These are phyloP conservation scores for Pachysandra terminalis DNA, from an alignment of 164 flowering plant species.

Conservation along the genomic window DNA sequence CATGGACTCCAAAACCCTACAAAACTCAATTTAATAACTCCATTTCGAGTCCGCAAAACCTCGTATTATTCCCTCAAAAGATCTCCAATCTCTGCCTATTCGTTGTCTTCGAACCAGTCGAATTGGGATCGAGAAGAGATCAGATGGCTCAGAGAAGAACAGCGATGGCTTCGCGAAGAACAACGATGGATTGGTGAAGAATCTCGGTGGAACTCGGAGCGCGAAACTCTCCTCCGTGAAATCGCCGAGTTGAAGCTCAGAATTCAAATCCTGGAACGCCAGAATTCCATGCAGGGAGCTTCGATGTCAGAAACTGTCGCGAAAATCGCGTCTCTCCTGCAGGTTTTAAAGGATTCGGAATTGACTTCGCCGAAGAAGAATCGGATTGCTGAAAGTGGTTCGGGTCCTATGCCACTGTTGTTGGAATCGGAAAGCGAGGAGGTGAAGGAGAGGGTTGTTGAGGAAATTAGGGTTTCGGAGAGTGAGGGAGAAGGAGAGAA, in stretches of 20 bases:
- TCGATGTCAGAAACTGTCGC: constrained; percentile 32
- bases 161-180: constrained; percentile 75
- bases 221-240: constrained; percentile 49
- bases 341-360: constrained; percentile 44
- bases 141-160: constrained; percentile 46
- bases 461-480: no score
- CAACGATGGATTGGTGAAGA: no score
- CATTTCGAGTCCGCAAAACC: constrained; percentile 4
- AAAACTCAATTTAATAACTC: not conserved
- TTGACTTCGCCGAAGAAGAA: constrained; percentile 18
- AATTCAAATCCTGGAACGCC: constrained; percentile 45
- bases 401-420: constrained; percentile 32
- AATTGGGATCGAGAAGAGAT: constrained; percentile 26
- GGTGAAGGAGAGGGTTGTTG: constrained; percentile 27
- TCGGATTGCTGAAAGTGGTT: constrained; percentile 45
- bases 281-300: constrained; percentile 14
- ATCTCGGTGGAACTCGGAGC: constrained; percentile 61
- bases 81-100: not conserved
- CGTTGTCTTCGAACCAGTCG: constrained; percentile 5
- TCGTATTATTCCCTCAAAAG: not conserved
- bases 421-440: constrained; percentile 35
- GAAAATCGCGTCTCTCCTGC: constrained; percentile 26
- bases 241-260: constrained; percentile 43
- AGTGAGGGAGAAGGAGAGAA: no score
- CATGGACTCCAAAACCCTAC: constrained; percentile 2